Evolutionary conservation across 1,139 yeast species (phyloP).

Genomic region (Arxiozyma slooffiae): DNA sequence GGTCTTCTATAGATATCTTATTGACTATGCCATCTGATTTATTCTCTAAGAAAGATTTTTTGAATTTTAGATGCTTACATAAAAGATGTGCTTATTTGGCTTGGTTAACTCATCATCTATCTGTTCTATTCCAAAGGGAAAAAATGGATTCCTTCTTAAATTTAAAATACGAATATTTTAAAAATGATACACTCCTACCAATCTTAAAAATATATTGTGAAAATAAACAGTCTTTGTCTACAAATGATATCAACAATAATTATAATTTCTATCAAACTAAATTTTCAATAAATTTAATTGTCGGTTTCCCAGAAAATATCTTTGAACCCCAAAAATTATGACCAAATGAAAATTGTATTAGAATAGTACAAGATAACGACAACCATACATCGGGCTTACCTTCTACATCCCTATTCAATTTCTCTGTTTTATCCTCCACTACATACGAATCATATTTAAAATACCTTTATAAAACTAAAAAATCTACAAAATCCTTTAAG

Average conservation of each 20-base stretch:
- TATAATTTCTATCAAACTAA: constrained; percentile 55
- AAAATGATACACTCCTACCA: constrained; percentile 61
- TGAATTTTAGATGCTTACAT: constrained; percentile 82
- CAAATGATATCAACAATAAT: constrained; percentile 27
- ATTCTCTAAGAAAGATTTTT: constrained; percentile 78
- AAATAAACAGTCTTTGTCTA: constrained; percentile 4
- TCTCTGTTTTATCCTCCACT: constrained; percentile 63
- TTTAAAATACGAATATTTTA: constrained; percentile 52
- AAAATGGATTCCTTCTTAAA: constrained; percentile 39
- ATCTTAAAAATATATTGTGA: constrained; percentile 43
- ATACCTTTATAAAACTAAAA: constrained; percentile 64
- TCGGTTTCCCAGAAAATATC: constrained; percentile 59
- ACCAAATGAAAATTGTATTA: constrained; percentile 69
- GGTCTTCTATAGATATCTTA: constrained; percentile 64
- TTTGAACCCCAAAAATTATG: constrained; percentile 69
- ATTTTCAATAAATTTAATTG: constrained; percentile 59
- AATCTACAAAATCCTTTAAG: constrained; percentile 70
- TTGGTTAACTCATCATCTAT: constrained; percentile 57
- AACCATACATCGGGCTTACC: constrained; percentile 44
- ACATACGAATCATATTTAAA: constrained; percentile 62
- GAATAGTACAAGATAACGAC: constrained; percentile 44
- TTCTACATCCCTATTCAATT: constrained; percentile 60
- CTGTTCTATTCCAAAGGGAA: constrained; percentile 44
- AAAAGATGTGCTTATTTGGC: constrained; percentile 84
- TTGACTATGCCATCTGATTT: constrained; percentile 69